Conservation (phyloP, 345 rosid genomes). For the Eucalyptus rudis region DNA sequence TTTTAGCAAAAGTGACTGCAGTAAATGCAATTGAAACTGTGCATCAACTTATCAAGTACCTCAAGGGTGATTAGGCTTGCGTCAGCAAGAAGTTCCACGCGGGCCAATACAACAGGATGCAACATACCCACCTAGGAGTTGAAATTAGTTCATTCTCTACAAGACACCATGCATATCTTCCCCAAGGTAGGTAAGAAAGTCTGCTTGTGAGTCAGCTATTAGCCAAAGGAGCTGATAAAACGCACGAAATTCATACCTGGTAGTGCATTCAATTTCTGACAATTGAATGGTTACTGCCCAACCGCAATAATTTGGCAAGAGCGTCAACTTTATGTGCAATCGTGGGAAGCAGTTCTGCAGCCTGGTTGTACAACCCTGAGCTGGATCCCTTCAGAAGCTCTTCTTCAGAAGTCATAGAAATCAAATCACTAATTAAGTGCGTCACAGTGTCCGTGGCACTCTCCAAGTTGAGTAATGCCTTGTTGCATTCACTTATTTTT, state of each 20-base stretch:
- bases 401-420: slow-evolving; percentile 9
- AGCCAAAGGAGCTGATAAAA: neutral
- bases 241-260: neutral
- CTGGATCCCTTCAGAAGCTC: slow-evolving; percentile 13
- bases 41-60: neutral
- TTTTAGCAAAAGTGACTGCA: neutral
- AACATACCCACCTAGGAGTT: neutral
- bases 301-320: slow-evolving; percentile 13
- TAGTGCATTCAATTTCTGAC: neutral
- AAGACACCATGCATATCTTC: neutral
- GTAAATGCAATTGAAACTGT: neutral
- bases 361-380: slow-evolving; percentile 24
- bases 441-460: slow-evolving; percentile 23
- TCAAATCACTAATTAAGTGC: slow-evolving; percentile 25
- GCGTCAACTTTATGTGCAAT: slow-evolving; percentile 29
- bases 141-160: neutral
- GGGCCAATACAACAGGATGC: neutral
- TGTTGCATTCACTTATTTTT: slow-evolving; percentile 30
- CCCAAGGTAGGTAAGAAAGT: neutral
- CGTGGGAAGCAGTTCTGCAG: slow-evolving; percentile 33
- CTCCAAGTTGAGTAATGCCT: slow-evolving; percentile 33
- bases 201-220: neutral
- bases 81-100: neutral
- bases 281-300: neutral
- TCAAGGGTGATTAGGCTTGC: neutral